Percentiles rank a stretch among this genome's conserved stretches.
Conservation (phyloP, 768 basidiomycete species). For the Rhodosporidiobolus sp. region DNA sequence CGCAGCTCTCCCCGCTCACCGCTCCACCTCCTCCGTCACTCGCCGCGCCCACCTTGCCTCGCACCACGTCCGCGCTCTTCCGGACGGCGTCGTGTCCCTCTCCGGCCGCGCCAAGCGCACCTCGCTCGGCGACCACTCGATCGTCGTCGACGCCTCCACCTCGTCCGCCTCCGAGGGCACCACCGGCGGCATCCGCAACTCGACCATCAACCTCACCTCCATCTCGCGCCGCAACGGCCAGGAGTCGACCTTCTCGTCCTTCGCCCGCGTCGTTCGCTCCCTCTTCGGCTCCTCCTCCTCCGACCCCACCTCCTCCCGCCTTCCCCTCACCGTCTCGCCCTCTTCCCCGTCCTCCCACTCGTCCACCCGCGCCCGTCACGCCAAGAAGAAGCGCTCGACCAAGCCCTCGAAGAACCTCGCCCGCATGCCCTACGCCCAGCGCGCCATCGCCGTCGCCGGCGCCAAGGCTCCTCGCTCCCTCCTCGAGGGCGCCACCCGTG, state of each 20-base stretch:
- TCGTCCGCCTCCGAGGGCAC: background rate
- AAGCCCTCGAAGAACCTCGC: background rate
- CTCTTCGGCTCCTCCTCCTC: conserved; percentile 16
- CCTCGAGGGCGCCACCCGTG: background rate
- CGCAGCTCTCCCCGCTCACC: conserved; percentile 26
- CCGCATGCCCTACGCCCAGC: background rate
- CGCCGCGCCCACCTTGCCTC: conserved; percentile 25
- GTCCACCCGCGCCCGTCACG: background rate
- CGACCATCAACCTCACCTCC: conserved; percentile 40
- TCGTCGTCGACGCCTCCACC: conserved; percentile 38
- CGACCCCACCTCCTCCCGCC: background rate
- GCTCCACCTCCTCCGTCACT: conserved; percentile 17
- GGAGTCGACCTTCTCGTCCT: conserved; percentile 14
- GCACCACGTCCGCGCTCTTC: background rate
- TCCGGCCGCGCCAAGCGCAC: conserved; percentile 17
- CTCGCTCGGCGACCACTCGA: conserved; percentile 29
- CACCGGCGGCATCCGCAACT: conserved; percentile 31
- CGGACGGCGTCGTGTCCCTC: background rate
- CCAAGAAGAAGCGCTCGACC: background rate
- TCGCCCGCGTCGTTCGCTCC: conserved; percentile 36
- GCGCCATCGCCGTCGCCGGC: conserved; percentile 13
- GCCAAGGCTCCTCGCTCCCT: conserved; percentile 13
- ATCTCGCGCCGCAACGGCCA: conserved; percentile 17
- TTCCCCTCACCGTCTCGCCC: background rate
- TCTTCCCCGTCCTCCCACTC: conserved; percentile 4